Conservation (phyloP, 2,329 filamentous ascomycete species). For the Paracorniculantispora psalliotae region DNA sequence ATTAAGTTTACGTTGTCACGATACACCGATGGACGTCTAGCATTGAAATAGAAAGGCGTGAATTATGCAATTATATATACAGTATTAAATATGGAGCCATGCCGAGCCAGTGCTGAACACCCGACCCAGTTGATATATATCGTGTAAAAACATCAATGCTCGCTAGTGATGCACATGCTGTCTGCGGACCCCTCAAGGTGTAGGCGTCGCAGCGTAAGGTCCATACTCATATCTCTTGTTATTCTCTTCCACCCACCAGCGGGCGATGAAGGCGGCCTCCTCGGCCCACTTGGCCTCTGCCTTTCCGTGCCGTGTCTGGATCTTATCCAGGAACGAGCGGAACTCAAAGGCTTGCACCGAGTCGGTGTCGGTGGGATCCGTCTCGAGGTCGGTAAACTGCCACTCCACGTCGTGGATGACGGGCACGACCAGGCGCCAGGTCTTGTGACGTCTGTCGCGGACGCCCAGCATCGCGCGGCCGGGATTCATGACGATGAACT, state of each 20-base stretch:
- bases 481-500: constrained; percentile 23
- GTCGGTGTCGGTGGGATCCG: constrained; percentile 10
- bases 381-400: constrained; percentile 11
- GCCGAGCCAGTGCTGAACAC: not conserved
- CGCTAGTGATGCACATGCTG: constrained; percentile 4
- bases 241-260: constrained; percentile 34
- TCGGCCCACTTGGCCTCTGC: constrained; percentile 15
- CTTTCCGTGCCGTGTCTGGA: not conserved
- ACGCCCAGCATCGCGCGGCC: constrained; percentile 21
- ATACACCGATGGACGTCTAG: not conserved
- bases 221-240: constrained; percentile 31
- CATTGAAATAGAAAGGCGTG: not conserved
- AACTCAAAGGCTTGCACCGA: constrained; percentile 13
- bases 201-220: constrained; percentile 4
- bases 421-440: constrained; percentile 23
- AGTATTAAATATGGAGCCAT: not conserved
- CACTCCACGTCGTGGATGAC: constrained; percentile 19
- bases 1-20: not conserved
- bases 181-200: not conserved
- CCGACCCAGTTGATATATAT: not conserved
- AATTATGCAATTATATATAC: not conserved
- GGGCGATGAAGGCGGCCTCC: constrained; percentile 28
- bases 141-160: constrained; percentile 5
- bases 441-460: constrained; percentile 17
- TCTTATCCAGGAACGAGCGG: not conserved